Conservation (phyloP, 768 basidiomycete genomes). For the Lactarius evosmus region DNA sequence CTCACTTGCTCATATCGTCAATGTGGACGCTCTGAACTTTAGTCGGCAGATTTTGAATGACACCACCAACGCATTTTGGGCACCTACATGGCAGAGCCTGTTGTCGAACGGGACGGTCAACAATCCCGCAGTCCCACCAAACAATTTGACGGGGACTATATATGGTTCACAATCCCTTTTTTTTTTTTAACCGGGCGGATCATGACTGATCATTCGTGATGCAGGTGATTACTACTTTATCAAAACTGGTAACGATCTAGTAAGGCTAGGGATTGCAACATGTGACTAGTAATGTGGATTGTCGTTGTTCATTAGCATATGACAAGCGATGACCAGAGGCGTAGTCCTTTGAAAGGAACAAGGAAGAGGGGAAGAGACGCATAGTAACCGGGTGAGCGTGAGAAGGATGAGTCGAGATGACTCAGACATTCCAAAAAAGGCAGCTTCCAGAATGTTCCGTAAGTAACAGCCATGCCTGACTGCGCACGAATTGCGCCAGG, state of each 20-base stretch:
- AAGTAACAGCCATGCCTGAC: background rate
- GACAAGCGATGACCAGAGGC: background rate
- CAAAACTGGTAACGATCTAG: slow-evolving; percentile 51
- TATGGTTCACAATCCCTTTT: slow-evolving; percentile 40
- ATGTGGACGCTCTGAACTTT: background rate
- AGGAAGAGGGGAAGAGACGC: background rate
- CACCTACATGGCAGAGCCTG: slow-evolving; percentile 58
- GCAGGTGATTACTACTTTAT: slow-evolving; percentile 65
- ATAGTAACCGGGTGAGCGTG: background rate
- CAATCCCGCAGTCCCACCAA: slow-evolving; percentile 44
- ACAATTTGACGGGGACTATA: slow-evolving; percentile 58
- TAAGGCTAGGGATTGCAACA: slow-evolving; percentile 42
- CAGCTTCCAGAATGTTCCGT: slow-evolving; percentile 16
- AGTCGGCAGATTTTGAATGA: slow-evolving; percentile 13
- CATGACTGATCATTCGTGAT: background rate
- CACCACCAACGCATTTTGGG: slow-evolving; percentile 39
- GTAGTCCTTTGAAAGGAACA: background rate
- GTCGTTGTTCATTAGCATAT: background rate
- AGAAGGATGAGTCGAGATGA: background rate
- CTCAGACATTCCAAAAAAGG: slow-evolving; percentile 1
- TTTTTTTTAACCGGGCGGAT: background rate
- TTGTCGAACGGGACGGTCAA: slow-evolving; percentile 67
- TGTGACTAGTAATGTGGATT: slow-evolving; percentile 31
- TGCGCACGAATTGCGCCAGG: background rate
- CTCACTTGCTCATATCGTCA: background rate